A percentile compares a stretch with the other conserved stretches of the same genome.
Conservation (phyloP, 2,329 filamentous ascomycete species). For the Colletotrichum endophyticum region DNA sequence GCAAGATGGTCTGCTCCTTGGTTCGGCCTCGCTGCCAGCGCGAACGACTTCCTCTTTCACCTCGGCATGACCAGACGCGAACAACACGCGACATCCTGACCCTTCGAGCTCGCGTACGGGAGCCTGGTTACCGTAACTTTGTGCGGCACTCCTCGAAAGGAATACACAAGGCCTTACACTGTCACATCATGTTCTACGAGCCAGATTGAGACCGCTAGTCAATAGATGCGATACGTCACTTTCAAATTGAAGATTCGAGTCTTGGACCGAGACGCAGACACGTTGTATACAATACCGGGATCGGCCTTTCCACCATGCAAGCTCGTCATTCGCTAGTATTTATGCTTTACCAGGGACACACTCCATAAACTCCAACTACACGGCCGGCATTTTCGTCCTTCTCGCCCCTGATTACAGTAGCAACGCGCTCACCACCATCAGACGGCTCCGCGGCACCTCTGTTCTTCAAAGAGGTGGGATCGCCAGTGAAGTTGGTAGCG, state of each 20-base stretch:
- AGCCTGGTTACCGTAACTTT: neutral
- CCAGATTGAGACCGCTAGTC: neutral
- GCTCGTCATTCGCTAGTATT: neutral
- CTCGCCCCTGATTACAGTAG: neutral
- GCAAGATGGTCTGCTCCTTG: neutral
- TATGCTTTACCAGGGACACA: neutral
- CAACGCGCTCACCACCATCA: neutral
- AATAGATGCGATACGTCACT: neutral
- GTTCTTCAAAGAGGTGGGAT: neutral
- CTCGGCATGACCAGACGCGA: neutral
- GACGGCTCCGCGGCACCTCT: neutral
- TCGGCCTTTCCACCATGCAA: neutral
- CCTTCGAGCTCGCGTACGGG: neutral
- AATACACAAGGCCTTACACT: neutral
- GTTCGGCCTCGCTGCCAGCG: neutral
- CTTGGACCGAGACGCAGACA: neutral
- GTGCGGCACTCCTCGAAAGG: neutral
- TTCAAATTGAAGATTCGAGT: neutral
- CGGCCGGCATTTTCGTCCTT: neutral
- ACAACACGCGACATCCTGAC: neutral
- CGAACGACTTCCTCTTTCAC: neutral
- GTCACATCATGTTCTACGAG: neutral
- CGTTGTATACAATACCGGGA: too few species aligned
- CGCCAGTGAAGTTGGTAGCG: neutral
- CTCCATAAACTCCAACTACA: neutral